Evolutionary conservation across 108 stramenopile genomes (phyloP).

Genomic region (Conticribra weissflogii): DNA sequence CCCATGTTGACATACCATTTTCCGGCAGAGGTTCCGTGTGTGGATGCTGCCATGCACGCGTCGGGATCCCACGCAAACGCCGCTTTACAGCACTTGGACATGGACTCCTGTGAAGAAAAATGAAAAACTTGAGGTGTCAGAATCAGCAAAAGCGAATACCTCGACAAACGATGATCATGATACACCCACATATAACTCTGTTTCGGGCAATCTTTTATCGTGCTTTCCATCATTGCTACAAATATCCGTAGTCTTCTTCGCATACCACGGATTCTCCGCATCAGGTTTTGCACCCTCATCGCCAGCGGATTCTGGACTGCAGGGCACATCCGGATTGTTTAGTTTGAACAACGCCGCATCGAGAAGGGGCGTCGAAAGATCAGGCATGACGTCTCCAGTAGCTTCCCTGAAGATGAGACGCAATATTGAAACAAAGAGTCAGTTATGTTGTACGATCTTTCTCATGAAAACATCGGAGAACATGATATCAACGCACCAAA

Average conservation of each 20-base stretch:
- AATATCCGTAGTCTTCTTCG: not conserved
- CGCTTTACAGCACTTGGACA: not conserved
- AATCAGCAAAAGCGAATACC: not conserved
- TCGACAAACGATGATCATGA: too few species aligned
- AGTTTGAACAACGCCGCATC: constrained; percentile 32
- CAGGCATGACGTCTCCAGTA: constrained; percentile 17
- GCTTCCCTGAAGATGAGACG: too few species aligned
- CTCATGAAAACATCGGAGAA: too few species aligned
- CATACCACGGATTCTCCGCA: not conserved
- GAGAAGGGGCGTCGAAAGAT: constrained; percentile 32
- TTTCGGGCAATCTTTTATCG: not conserved
- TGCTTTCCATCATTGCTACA: not conserved
- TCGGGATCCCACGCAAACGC: not conserved
- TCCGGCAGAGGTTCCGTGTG: not conserved
- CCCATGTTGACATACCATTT: not conserved
- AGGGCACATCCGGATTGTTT: constrained; percentile 7
- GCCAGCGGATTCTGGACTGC: not conserved
- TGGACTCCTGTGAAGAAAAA: not conserved
- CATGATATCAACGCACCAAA: too few species aligned
- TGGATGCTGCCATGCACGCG: not conserved
- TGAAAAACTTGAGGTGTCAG: not conserved
- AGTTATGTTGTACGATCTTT: too few species aligned
- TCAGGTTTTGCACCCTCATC: not conserved
- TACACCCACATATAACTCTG: not conserved
- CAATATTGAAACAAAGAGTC: too few species aligned